Base-by-base conservation (phyloP, 2,329 filamentous ascomycete species). In the Tolypocladium tundrense region DNA sequence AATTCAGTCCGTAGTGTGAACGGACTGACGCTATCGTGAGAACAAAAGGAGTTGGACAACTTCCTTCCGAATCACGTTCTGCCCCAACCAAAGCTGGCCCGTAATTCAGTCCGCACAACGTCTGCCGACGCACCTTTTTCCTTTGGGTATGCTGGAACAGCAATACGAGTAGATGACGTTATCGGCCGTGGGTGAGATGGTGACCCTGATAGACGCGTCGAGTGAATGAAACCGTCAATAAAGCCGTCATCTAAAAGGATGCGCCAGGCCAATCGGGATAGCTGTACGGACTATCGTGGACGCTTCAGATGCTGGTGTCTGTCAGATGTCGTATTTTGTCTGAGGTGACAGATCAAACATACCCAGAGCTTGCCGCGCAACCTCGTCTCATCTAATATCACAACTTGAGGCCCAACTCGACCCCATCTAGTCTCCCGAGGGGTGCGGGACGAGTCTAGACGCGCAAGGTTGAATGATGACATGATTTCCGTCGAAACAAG, bases 341-440 rank as follows among this genome's bases (percentile, higher is more conserved):
- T 16, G 41, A 59, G 58, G 54, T 62, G 59, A 61, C 41, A 60
- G 45, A 59, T 63, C 61, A 61, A 51, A 50, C 59, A 37, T 52
- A 33, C 33, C 9, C 42, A 24, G 51, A 31, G 51, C 33, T 41
- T 57, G 53, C 35, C 24, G 31, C 45, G 24, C 27, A 33, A 43
- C 27, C 27, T 37, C 16, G 10, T 43, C 35, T 55, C 57, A 56
- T 51, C 54, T n/a, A n/a, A 56, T 35, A 45, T 56, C 33, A 5
- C 21, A 19, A 31, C 48, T 24, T 16, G 19, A 16, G 43, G 13
- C 43, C 13, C 43, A 31, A 31, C 52, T 54, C 24, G 39, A 16
- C 24, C 24, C 31, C 13, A 10, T 51, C 33, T 11, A 27, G 27
- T 27, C 10, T 51, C 7, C 16, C 31, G 9, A 33, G 11, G 8